Conservation (phyloP, 495 filamentous ascomycete genomes). For the Bombardia bombarda region DNA sequence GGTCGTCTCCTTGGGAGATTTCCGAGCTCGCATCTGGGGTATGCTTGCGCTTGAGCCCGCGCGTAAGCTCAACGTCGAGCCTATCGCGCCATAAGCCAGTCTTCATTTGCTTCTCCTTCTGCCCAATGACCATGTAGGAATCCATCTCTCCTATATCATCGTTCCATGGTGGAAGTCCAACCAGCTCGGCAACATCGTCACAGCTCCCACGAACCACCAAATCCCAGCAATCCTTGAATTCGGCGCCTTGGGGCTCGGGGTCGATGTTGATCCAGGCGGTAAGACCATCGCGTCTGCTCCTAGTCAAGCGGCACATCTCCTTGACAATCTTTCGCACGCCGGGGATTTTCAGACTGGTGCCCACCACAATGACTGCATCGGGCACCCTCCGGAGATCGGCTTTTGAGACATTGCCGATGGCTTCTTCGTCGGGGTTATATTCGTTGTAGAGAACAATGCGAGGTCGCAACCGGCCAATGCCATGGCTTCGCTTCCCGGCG, state of each 20-base stretch:
- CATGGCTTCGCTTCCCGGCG: slow-evolving; percentile 86
- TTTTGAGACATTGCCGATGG: slow-evolving; percentile 82
- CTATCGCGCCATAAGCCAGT: slow-evolving; percentile 23
- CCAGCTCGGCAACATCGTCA: slow-evolving; percentile 75
- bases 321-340: slow-evolving; percentile 82
- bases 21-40: slow-evolving; percentile 12
- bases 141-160: slow-evolving; percentile 28
- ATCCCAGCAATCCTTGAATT: slow-evolving; percentile 89
- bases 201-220: slow-evolving; percentile 79
- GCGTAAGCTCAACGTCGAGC: slow-evolving; percentile 30
- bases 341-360: slow-evolving; percentile 90
- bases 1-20: slow-evolving; percentile 12
- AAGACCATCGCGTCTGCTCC: slow-evolving; percentile 75
- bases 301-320: slow-evolving; percentile 77
- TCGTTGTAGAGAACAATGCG: slow-evolving; percentile 97
- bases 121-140: slow-evolving; percentile 28
- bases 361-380: slow-evolving; percentile 88
- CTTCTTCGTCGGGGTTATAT: slow-evolving; percentile 90
- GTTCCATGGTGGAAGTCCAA: slow-evolving; percentile 69
- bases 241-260: slow-evolving; percentile 67
- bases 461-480: slow-evolving; percentile 81
- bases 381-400: slow-evolving; percentile 78
- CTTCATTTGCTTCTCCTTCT: slow-evolving; percentile 27
- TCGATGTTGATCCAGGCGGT: slow-evolving; percentile 93
- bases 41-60: slow-evolving; percentile 22